Conservation (phyloP, 192 early-diverging fungal genomes). For the Linnemannia schmuckeri region DNA sequence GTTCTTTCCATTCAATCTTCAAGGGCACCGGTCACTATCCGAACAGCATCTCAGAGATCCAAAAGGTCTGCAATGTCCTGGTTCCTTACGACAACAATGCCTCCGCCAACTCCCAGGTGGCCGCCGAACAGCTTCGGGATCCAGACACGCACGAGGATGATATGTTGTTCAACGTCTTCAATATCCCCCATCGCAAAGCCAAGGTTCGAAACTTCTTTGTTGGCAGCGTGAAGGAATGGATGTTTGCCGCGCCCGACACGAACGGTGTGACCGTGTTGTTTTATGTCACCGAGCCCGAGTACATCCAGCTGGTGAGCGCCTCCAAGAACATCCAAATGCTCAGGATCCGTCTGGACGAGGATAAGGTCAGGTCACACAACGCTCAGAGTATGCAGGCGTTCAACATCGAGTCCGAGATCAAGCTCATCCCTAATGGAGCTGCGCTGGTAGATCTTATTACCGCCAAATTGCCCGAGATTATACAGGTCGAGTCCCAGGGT, state of each 20-base stretch:
- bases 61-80: constrained; percentile 9
- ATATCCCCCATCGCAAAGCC: background rate
- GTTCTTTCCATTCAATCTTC: constrained; percentile 14
- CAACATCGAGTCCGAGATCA: background rate
- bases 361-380: background rate
- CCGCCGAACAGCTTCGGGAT: background rate
- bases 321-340: constrained; percentile 20
- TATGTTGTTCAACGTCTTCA: constrained; percentile 12
- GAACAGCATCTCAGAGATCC: constrained; percentile 18
- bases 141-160: background rate
- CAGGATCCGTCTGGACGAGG: background rate
- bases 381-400: background rate
- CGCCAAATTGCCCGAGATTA: background rate
- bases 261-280: background rate
- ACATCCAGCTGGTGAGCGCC: background rate
- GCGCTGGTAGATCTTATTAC: background rate
- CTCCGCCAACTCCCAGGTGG: background rate
- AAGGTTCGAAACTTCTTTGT: constrained; percentile 11
- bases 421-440: background rate
- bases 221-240: background rate
- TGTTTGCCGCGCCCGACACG: background rate
- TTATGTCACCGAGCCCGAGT: background rate
- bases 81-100: constrained; percentile 12
- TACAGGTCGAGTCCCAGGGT: background rate
- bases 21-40: background rate